Percentiles rank a stretch among this genome's conserved stretches.
phyloP scores from a whole-genome alignment of 1,284 basidiomycete species.

The Afroboletus lepidellus region DNA sequence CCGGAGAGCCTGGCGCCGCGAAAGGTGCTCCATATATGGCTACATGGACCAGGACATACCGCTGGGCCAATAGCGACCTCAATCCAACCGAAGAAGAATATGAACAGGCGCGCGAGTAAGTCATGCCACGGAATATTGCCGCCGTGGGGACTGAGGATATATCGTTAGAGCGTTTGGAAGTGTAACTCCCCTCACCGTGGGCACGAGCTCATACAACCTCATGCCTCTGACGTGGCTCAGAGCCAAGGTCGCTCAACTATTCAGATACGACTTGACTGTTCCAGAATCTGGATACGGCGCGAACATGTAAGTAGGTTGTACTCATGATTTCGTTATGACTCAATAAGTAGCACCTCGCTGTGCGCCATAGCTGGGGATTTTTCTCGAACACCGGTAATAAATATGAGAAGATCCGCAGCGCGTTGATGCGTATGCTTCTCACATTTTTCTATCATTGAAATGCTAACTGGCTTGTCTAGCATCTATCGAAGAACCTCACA shows the following conservation, averaged over 20 bases:
- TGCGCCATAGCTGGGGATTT: slow-evolving; percentile 15
- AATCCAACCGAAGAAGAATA: slow-evolving; percentile 13
- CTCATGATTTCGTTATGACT: not conserved
- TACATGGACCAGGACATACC: slow-evolving; percentile 17
- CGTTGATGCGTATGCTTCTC: slow-evolving; percentile 13
- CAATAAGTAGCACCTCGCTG: too few species aligned
- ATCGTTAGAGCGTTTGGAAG: slow-evolving; percentile 9
- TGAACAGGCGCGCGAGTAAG: slow-evolving; percentile 9
- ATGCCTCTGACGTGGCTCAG: slow-evolving; percentile 11
- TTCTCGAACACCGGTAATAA: slow-evolving; percentile 8
- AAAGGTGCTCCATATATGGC: slow-evolving; percentile 9
- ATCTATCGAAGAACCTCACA: slow-evolving; percentile 18
- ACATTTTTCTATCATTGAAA: slow-evolving; percentile 10
- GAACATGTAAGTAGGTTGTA: slow-evolving; percentile 14
- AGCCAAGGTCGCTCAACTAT: slow-evolving; percentile 11
- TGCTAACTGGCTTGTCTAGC: too few species aligned
- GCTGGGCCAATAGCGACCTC: slow-evolving; percentile 9
- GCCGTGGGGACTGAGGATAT: not conserved
- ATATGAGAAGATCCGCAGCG: not conserved
- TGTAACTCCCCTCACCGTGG: not conserved
- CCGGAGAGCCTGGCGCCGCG: slow-evolving; percentile 5
- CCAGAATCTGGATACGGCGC: slow-evolving; percentile 8
- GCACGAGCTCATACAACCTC: rapidly evolving
- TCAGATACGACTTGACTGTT: slow-evolving; percentile 11
- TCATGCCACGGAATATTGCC: too few species aligned